Conservation (phyloP, 164 flowering plant species). For the Liquidambar formosana region DNA sequence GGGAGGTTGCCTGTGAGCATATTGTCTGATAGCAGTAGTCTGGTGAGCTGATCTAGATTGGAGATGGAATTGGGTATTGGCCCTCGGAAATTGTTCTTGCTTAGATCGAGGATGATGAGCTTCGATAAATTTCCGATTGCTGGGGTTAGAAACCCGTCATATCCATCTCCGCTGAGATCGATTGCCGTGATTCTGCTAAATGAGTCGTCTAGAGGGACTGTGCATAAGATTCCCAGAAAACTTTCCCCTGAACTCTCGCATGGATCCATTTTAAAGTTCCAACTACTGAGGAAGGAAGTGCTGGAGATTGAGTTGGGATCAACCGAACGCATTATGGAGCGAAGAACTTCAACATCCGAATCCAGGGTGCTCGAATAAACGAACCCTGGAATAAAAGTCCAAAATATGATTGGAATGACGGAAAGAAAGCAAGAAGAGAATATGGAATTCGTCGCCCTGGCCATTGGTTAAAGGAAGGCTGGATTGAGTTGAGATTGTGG, state of each 20-base stretch:
- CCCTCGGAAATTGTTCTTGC: slow-evolving; percentile 42
- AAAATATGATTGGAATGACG: background rate
- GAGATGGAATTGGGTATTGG: slow-evolving; percentile 35
- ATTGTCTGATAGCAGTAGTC: slow-evolving; percentile 29
- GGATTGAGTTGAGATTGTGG: background rate
- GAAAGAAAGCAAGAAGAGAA: slow-evolving; percentile 1
- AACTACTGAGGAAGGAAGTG: slow-evolving; percentile 32
- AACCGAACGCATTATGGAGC: slow-evolving; percentile 18
- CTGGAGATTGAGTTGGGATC: slow-evolving; percentile 38
- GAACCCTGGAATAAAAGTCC: background rate
- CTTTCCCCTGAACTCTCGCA: slow-evolving; percentile 38
- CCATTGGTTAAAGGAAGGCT: background rate
- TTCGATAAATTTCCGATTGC: slow-evolving; percentile 42
- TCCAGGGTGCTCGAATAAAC: slow-evolving; percentile 24
- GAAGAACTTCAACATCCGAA: slow-evolving; percentile 32
- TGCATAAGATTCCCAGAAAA: slow-evolving; percentile 47
- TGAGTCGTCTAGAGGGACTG: slow-evolving; percentile 26
- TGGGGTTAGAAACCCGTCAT: slow-evolving; percentile 42
- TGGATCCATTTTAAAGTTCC: slow-evolving; percentile 44
- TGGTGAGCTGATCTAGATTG: slow-evolving; percentile 28
- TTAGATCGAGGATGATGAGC: slow-evolving; percentile 28
- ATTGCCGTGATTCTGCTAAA: slow-evolving; percentile 24
- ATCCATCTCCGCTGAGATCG: slow-evolving; percentile 37
- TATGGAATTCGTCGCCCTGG: background rate
- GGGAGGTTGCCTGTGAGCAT: slow-evolving; percentile 37